Evolutionary conservation across 768 basidiomycete genomes (phyloP).

Genomic region (Calvatia gigantea): DNA sequence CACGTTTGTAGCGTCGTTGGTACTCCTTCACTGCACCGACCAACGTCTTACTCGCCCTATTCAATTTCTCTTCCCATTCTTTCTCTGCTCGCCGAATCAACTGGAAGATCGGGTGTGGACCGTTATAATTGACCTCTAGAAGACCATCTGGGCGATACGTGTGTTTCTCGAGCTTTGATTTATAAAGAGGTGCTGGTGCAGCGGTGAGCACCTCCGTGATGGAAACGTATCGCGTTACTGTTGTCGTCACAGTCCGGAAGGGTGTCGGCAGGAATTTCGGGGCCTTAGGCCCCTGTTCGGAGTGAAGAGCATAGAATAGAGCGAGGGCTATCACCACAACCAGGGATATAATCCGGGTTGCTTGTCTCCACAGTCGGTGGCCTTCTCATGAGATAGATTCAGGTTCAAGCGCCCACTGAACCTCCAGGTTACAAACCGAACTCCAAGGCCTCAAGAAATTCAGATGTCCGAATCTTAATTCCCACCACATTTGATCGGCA

Average conservation of each 20-base stretch:
- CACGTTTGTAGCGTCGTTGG: slow-evolving; percentile 63
- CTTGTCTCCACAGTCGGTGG: slow-evolving; percentile 1
- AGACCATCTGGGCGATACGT: slow-evolving; percentile 34
- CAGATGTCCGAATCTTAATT: neutral
- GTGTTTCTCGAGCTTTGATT: slow-evolving; percentile 25
- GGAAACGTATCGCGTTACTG: slow-evolving; percentile 1
- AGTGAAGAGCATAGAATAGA: neutral
- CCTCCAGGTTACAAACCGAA: neutral
- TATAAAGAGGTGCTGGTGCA: neutral
- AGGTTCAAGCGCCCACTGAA: neutral
- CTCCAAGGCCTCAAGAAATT: no score
- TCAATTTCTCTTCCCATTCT: slow-evolving; percentile 55
- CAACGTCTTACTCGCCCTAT: slow-evolving; percentile 71
- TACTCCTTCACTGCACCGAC: slow-evolving; percentile 77
- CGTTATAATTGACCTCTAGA: slow-evolving; percentile 36
- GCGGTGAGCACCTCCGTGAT: neutral
- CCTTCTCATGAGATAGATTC: neutral
- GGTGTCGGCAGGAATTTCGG: neutral
- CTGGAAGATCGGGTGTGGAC: slow-evolving; percentile 71
- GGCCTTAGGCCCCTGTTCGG: neutral
- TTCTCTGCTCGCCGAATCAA: slow-evolving; percentile 70
- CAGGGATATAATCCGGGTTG: neutral
- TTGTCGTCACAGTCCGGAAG: slow-evolving; percentile 5
- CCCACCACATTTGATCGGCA: neutral
- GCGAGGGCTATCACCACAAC: neutral